These are phyloP conservation scores for Salmacisia buchloeana DNA, from an alignment of 1,284 basidiomycete species.

Conservation along the genomic window DNA sequence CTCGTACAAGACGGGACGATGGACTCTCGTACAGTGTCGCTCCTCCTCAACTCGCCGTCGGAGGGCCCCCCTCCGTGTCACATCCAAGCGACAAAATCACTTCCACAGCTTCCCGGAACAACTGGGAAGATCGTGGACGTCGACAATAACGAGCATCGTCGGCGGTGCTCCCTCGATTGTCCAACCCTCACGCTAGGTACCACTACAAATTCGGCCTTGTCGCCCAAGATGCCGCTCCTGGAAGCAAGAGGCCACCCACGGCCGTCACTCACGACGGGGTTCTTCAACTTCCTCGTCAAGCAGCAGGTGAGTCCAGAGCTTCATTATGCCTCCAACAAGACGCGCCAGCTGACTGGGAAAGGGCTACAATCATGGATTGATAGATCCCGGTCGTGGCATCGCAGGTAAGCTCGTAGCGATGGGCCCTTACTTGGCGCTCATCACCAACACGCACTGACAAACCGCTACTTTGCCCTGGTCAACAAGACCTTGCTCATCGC, in stretches of 20 bases:
- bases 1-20: no score
- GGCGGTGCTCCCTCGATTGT: neutral
- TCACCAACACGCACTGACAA: neutral
- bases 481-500: neutral
- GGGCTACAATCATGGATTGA: neutral
- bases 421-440: no score
- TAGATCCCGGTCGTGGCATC: neutral
- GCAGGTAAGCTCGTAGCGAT: neutral
- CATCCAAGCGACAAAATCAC: no score
- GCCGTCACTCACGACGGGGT: neutral
- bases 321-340: no score
- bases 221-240: neutral
- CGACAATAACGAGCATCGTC: neutral
- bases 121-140: neutral
- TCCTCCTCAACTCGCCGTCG: no score
- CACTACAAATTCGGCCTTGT: no score
- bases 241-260: neutral
- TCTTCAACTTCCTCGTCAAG: neutral
- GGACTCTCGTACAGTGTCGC: no score
- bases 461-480: neutral
- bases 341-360: neutral
- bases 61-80: no score
- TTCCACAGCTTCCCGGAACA: no score
- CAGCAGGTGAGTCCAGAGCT: neutral
- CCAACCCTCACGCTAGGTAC: no score